Conservation (phyloP, 2,329 filamentous ascomycete species). For the Tricladium varicosporioides region DNA sequence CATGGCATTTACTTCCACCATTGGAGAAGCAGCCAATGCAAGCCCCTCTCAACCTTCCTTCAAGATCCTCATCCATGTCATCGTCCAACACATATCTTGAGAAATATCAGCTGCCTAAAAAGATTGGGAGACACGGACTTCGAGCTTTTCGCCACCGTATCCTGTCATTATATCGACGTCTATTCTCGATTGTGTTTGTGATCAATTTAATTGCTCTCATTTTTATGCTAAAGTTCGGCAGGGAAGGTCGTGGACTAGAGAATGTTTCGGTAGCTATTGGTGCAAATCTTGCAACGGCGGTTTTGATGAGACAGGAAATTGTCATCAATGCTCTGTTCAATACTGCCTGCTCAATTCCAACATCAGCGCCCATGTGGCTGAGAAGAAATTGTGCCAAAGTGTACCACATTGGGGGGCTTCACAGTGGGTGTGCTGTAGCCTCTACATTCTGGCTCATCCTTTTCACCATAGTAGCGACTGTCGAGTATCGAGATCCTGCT, state of each 20-base stretch:
- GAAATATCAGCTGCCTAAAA: slow-evolving; percentile 36
- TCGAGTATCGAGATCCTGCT: slow-evolving; percentile 18
- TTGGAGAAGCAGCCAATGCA: not conserved
- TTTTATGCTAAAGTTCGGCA: slow-evolving; percentile 30
- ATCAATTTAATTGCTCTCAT: slow-evolving; percentile 45
- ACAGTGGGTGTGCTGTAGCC: slow-evolving; percentile 49
- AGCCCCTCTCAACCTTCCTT: not conserved
- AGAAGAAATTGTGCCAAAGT: slow-evolving; percentile 46
- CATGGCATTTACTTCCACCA: not conserved
- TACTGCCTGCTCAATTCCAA: slow-evolving; percentile 44
- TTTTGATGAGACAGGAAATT: slow-evolving; percentile 52
- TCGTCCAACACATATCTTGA: slow-evolving; percentile 7
- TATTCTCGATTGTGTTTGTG: slow-evolving; percentile 54
- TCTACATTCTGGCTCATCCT: slow-evolving; percentile 47
- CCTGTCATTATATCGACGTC: slow-evolving; percentile 53
- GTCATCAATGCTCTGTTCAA: slow-evolving; percentile 51
- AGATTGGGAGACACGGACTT: slow-evolving; percentile 38
- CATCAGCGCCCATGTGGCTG: slow-evolving; percentile 45
- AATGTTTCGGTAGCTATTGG: slow-evolving; percentile 3
- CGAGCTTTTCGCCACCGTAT: slow-evolving; percentile 35
- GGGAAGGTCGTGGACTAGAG: slow-evolving; percentile 1
- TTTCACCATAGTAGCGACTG: slow-evolving; percentile 35
- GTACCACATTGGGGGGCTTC: slow-evolving; percentile 53
- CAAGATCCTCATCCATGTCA: not conserved
- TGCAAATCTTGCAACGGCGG: slow-evolving; percentile 39